A percentile compares a stretch with the other conserved stretches of the same genome.
Conservation (phyloP, 2,329 filamentous ascomycete genomes). For the Fusarium sp. region DNA sequence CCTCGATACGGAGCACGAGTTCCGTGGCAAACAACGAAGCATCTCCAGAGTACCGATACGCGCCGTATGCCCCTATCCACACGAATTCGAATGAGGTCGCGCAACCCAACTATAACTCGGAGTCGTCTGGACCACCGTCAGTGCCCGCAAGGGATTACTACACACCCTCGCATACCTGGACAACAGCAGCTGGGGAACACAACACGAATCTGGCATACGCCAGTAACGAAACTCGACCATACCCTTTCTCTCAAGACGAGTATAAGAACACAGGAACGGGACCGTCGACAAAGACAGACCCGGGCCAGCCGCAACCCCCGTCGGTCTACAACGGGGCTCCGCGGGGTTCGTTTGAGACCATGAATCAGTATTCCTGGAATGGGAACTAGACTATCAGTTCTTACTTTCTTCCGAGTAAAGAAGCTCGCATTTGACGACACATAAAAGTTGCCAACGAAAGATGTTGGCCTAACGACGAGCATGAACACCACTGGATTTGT, state of each 20-base stretch:
- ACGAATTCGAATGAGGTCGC: constrained; percentile 47
- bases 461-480: constrained; percentile 35
- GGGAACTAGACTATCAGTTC: constrained; percentile 50
- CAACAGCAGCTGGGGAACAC: constrained; percentile 59
- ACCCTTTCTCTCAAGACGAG: constrained; percentile 58
- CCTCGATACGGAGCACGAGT: constrained; percentile 60
- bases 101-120: constrained; percentile 45
- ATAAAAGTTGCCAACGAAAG: constrained; percentile 31
- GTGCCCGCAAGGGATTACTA: constrained; percentile 61
- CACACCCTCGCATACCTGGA: constrained; percentile 61
- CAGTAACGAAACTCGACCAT: constrained; percentile 57
- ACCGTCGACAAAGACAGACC: constrained; percentile 47
- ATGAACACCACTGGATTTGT: constrained; percentile 36
- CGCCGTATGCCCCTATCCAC: constrained; percentile 51
- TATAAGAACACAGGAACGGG: constrained; percentile 52
- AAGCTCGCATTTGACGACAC: constrained; percentile 37
- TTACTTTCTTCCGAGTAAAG: constrained; percentile 7
- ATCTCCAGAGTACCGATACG: constrained; percentile 66
- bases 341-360: constrained; percentile 57
- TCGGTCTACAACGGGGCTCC: constrained; percentile 52
- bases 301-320: constrained; percentile 53
- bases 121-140: constrained; percentile 43
- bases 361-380: constrained; percentile 68
- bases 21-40: constrained; percentile 60
- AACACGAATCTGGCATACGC: constrained; percentile 57